Conservation (phyloP, 2,329 filamentous ascomycete genomes). For the Fusarium denticulatum region DNA sequence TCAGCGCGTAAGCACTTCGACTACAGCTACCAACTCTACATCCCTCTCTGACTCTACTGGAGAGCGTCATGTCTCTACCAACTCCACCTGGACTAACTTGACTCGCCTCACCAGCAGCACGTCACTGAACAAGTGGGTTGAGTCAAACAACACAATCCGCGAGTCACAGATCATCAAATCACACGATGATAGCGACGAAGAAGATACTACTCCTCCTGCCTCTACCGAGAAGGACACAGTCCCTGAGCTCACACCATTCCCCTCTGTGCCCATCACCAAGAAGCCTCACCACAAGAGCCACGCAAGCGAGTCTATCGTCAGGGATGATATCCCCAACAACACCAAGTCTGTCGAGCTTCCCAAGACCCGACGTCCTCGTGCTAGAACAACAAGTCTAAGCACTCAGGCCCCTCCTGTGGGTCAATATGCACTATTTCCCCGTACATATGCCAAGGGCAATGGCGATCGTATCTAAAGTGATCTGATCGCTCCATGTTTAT, state of each 20-base stretch:
- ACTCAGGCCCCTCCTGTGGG: constrained; percentile 55
- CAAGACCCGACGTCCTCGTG: constrained; percentile 51
- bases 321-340: constrained; percentile 42
- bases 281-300: constrained; percentile 49
- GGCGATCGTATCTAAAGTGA: constrained; percentile 47
- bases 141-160: constrained; percentile 47
- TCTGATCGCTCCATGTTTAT: constrained; percentile 1
- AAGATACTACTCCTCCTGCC: constrained; percentile 39
- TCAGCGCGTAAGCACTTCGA: constrained; percentile 65
- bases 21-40: constrained; percentile 60
- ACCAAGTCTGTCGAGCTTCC: constrained; percentile 45
- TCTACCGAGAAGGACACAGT: constrained; percentile 48
- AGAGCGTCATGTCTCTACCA: constrained; percentile 63
- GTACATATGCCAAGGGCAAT: constrained; percentile 45
- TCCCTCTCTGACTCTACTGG: constrained; percentile 58
- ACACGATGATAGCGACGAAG: constrained; percentile 35
- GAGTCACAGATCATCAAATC: constrained; percentile 39
- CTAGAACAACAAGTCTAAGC: constrained; percentile 59
- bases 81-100: constrained; percentile 63
- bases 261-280: constrained; percentile 37
- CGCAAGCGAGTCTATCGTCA: constrained; percentile 51
- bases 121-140: constrained; percentile 53
- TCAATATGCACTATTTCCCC: constrained; percentile 59
- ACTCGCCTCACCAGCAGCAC: constrained; percentile 66
- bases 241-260: constrained; percentile 49